phyloP scores from a whole-genome alignment of 768 basidiomycete genomes.

The Amanita pseudoporphyria region DNA sequence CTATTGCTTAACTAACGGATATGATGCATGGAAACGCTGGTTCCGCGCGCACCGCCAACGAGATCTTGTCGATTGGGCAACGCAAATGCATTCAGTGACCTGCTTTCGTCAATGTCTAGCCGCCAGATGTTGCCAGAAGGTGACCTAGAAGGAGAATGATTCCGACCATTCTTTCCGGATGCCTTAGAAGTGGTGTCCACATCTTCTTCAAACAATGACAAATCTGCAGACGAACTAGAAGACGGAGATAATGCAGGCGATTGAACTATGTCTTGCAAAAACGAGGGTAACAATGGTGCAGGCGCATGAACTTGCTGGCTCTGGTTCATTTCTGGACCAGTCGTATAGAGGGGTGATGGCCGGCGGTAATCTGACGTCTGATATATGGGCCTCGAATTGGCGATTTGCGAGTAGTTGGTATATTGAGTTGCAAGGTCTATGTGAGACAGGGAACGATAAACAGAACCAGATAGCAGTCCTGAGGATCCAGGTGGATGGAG shows the following conservation, averaged over 20 bases:
- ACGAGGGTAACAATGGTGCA: slow-evolving; percentile 61
- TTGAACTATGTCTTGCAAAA: slow-evolving; percentile 66
- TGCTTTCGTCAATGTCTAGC: slow-evolving; percentile 63
- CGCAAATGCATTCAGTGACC: slow-evolving; percentile 39
- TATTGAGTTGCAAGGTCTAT: slow-evolving; percentile 37
- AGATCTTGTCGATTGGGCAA: slow-evolving; percentile 32
- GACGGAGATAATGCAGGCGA: slow-evolving; percentile 58
- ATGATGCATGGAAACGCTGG: slow-evolving; percentile 13
- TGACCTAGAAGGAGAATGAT: slow-evolving; percentile 18
- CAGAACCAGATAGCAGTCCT: slow-evolving; percentile 23
- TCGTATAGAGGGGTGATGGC: slow-evolving; percentile 28
- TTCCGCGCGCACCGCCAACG: slow-evolving; percentile 27
- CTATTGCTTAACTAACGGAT: neutral
- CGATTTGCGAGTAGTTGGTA: slow-evolving; percentile 15
- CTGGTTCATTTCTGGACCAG: slow-evolving; percentile 22
- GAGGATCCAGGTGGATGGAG: slow-evolving; percentile 28
- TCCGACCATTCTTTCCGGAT: slow-evolving; percentile 7
- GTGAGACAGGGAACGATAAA: slow-evolving; percentile 46
- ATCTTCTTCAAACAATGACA: slow-evolving; percentile 56
- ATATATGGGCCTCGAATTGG: slow-evolving; percentile 48
- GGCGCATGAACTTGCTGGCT: slow-evolving; percentile 25
- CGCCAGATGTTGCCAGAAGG: slow-evolving; percentile 57
- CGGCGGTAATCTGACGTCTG: slow-evolving; percentile 50
- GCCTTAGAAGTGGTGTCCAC: slow-evolving; percentile 18
- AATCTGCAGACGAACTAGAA: slow-evolving; percentile 55